Percentiles rank a stretch among this genome's conserved stretches.
These are phyloP conservation scores for Macadamia tetraphylla DNA, from an alignment of 164 flowering plant genomes.

Conservation along the genomic window DNA sequence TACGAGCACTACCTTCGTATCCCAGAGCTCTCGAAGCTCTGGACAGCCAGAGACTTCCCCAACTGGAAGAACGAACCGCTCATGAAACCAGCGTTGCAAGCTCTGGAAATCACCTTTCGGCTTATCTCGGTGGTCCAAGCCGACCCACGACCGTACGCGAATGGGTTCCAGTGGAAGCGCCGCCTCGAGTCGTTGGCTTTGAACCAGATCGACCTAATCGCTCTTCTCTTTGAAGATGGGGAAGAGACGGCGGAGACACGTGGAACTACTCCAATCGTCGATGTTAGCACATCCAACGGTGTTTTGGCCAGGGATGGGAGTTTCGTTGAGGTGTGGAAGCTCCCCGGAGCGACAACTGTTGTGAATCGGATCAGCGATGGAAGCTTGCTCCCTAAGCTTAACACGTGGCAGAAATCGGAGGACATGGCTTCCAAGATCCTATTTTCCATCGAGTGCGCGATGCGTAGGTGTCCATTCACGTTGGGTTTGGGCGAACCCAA, in stretches of 20 bases:
- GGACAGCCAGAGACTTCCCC: slow-evolving; percentile 58
- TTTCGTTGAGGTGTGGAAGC: slow-evolving; percentile 72
- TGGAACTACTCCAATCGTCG: slow-evolving; percentile 54
- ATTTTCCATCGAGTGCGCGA: slow-evolving; percentile 65
- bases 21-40: slow-evolving; percentile 58
- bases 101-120: slow-evolving; percentile 80
- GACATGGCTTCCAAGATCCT: slow-evolving; percentile 51
- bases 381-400: slow-evolving; percentile 78
- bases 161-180: slow-evolving; percentile 65
- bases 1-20: slow-evolving; percentile 74
- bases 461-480: slow-evolving; percentile 68
- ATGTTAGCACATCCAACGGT: slow-evolving; percentile 43
- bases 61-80: slow-evolving; percentile 58
- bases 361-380: slow-evolving; percentile 62
- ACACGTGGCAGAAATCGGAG: slow-evolving; percentile 68
- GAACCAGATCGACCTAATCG: slow-evolving; percentile 62
- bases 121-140: slow-evolving; percentile 60
- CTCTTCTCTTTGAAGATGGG: slow-evolving; percentile 51
- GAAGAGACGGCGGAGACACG: slow-evolving; percentile 28
- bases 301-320: slow-evolving; percentile 51
- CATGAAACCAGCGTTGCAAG: slow-evolving; percentile 73
- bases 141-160: slow-evolving; percentile 69
- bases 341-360: slow-evolving; percentile 37
- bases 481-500: slow-evolving; percentile 90
- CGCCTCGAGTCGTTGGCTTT: slow-evolving; percentile 55